A percentile compares a stretch with the other conserved stretches of the same genome.
phyloP scores from a whole-genome alignment of 164 flowering plant genomes.

The Nelumbo lutea region DNA sequence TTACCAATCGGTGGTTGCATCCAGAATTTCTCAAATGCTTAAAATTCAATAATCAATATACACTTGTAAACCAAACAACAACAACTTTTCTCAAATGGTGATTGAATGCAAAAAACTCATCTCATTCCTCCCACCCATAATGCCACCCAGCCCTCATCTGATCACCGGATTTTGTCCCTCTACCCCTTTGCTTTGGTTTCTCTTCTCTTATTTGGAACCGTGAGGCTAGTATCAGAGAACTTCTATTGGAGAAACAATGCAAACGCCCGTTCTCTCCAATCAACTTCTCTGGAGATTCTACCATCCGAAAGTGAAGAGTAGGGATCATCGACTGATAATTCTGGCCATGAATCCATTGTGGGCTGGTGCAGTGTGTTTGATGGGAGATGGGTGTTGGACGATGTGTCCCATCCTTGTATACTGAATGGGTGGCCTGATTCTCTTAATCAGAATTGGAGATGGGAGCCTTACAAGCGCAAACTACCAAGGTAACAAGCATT shows the following conservation, averaged over 20 bases:
- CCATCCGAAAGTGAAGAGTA: neutral
- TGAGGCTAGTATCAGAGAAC: conserved; percentile 34
- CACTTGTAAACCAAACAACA: neutral
- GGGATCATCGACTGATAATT: conserved; percentile 15
- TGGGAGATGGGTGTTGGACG: conserved; percentile 82
- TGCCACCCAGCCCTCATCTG: conserved; percentile 17
- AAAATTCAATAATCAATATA: conserved; percentile 13
- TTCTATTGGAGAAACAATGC: conserved; percentile 18
- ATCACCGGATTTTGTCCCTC: conserved; percentile 35
- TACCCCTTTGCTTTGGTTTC: conserved; percentile 44
- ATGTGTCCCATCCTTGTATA: conserved; percentile 48
- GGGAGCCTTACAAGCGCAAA: conserved; percentile 72
- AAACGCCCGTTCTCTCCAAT: conserved; percentile 3
- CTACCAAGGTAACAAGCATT: conserved; percentile 58
- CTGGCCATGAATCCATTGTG: conserved; percentile 21
- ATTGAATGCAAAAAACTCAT: neutral
- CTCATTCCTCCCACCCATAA: conserved; percentile 1
- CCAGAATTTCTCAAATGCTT: conserved; percentile 15
- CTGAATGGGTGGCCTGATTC: conserved; percentile 90
- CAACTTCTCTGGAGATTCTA: neutral
- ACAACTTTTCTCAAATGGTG: neutral
- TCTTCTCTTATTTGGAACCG: conserved; percentile 40
- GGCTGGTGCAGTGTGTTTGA: conserved; percentile 63
- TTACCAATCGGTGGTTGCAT: conserved; percentile 41
- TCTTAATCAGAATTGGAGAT: conserved; percentile 81